Evolutionary conservation across 2,329 filamentous ascomycete genomes (phyloP).

Genomic region (Aspergillus amoenus): DNA sequence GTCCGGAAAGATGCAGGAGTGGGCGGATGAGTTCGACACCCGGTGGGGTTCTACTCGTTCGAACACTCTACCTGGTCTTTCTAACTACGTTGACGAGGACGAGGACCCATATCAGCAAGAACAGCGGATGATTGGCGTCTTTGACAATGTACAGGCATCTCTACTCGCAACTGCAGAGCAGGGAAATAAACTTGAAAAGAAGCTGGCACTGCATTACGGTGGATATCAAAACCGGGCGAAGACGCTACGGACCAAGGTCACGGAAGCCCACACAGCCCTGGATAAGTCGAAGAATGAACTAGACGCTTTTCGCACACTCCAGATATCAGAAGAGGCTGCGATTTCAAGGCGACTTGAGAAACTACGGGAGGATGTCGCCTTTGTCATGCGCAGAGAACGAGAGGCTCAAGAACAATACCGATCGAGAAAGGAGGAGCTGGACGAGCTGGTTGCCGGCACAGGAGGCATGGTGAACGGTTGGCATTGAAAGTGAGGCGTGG

Average conservation of each 20-base stretch:
- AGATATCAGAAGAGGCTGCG: constrained; percentile 76
- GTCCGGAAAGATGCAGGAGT: constrained; percentile 48
- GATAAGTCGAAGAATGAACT: constrained; percentile 71
- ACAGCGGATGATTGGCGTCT: constrained; percentile 65
- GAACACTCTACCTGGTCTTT: constrained; percentile 68
- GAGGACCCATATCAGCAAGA: constrained; percentile 61
- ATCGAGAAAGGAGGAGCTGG: constrained; percentile 73
- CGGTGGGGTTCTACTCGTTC: constrained; percentile 54
- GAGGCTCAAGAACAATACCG: constrained; percentile 89
- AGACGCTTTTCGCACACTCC: constrained; percentile 71
- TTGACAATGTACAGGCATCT: constrained; percentile 71
- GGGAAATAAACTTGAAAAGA: constrained; percentile 89
- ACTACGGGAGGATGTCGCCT: constrained; percentile 78
- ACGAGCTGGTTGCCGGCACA: constrained; percentile 50
- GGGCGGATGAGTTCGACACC: constrained; percentile 50
- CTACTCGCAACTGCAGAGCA: constrained; percentile 74
- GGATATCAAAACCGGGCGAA: constrained; percentile 88
- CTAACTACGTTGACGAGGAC: constrained; percentile 75
- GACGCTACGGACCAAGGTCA: constrained; percentile 74
- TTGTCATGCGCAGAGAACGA: constrained; percentile 76
- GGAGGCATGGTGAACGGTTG: constrained; percentile 38
- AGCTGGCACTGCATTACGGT: constrained; percentile 79
- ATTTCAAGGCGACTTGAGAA: constrained; percentile 69
- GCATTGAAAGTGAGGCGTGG: constrained; percentile 27
- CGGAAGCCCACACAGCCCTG: constrained; percentile 70